Base-by-base conservation (phyloP, 2,329 filamentous ascomycete species). In the Dothistroma pini region DNA sequence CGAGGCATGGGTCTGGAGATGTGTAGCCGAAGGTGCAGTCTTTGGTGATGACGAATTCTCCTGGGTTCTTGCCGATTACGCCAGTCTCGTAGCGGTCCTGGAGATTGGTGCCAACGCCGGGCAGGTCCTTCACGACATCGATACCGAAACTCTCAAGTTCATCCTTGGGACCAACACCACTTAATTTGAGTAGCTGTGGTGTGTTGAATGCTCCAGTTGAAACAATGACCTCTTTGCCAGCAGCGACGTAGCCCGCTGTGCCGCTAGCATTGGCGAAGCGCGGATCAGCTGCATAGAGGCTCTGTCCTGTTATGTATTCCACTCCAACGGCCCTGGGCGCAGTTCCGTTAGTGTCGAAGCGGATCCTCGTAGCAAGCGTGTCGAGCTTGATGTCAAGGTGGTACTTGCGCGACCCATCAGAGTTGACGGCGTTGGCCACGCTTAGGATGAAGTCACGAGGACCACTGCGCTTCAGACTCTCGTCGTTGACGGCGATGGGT, bases 21-120 rank as follows among this genome's bases (percentile, higher is more conserved):
- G 56, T 53, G 44, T 62, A 65, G 58, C 63, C 65, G 62, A 78
- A 77, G 0, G 72, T 73, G 72, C 79, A 72, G 65, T 73, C 69
- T 68, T 78, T 75, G 49, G 77, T 69, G 29, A 72, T 58, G 25
- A 65, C 62, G 62, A 75, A 77, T 60, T 74, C 71, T 11, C 68
- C 71, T 7, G 72, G 66, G 14, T 74, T 70, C 54, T 78, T 75
- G 53, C 81, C 81, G 16, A 82, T 76, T 55, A 82, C 76, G 0
- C 80, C 78, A 29, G 85, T 78, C 61, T 81, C 82, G 47, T 83
- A 82, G 51, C 86, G 84, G 68, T 89, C 86, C 60, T 85, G 77
- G 1, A 89, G 76, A 72, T 88, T 86, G 61, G 81, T 82, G 8
- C 87, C 86, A 2, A 89, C 85, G 50, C 86, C 84, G 0, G 83